phyloP scores from a whole-genome alignment of 139 green algal species.

The Nannochloris sp. region DNA sequence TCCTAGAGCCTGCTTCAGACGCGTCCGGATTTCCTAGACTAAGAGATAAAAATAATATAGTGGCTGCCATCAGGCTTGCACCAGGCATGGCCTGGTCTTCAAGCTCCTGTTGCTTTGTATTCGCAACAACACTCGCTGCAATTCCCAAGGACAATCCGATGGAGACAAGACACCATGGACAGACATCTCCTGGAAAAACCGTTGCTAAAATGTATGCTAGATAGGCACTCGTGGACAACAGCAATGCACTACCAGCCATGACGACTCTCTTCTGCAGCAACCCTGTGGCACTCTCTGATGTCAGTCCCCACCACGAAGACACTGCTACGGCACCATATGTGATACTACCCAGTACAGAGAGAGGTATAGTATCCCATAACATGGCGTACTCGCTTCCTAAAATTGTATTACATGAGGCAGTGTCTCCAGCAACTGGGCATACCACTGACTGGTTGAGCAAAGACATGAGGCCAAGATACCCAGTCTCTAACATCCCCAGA shows the following conservation, averaged over 20 bases:
- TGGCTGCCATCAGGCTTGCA: slow-evolving; percentile 28
- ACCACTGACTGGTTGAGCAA: slow-evolving; percentile 38
- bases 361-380: slow-evolving; percentile 62
- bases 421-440: slow-evolving; percentile 49
- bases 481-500: slow-evolving; percentile 57
- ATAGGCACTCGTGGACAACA: slow-evolving; percentile 53
- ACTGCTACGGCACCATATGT: slow-evolving; percentile 52
- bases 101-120: slow-evolving; percentile 24
- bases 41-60: slow-evolving; percentile 30
- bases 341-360: slow-evolving; percentile 37
- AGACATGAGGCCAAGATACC: slow-evolving; percentile 72
- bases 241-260: slow-evolving; percentile 33
- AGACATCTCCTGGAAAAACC: slow-evolving; percentile 50
- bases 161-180: slow-evolving; percentile 60
- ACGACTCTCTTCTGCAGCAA: slow-evolving; percentile 12
- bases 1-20: slow-evolving; percentile 1
- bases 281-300: not conserved
- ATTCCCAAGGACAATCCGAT: slow-evolving; percentile 49
- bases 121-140: slow-evolving; percentile 8
- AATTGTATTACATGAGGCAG: slow-evolving; percentile 54
- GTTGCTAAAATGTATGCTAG: slow-evolving; percentile 66
- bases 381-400: slow-evolving; percentile 57
- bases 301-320: slow-evolving; percentile 19
- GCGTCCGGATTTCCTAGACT: slow-evolving; percentile 21
- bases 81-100: slow-evolving; percentile 32